phyloP scores from a whole-genome alignment of 768 basidiomycete species.

The Leccinum fibrillosum region DNA sequence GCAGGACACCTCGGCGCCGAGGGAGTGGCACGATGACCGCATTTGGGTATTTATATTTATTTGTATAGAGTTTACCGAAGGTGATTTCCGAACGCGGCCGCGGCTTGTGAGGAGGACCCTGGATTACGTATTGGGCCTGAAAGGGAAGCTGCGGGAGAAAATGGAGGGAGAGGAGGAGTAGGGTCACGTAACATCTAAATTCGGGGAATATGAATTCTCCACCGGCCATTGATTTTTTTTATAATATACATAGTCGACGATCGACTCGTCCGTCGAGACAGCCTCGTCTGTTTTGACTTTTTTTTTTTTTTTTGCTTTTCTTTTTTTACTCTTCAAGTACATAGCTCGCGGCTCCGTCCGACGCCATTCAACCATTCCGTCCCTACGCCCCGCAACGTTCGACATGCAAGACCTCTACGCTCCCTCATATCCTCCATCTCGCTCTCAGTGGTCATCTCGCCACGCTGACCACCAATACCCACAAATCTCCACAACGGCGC shows the following conservation, averaged over 20 bases:
- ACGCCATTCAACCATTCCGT: slow-evolving; percentile 35
- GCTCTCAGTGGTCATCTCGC: slow-evolving; percentile 36
- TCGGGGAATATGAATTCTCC: slow-evolving; percentile 39
- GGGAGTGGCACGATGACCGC: slow-evolving; percentile 29
- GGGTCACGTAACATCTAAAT: slow-evolving; percentile 35
- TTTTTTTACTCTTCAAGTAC: slow-evolving; percentile 32
- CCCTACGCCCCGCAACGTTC: slow-evolving; percentile 39
- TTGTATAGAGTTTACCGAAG: slow-evolving; percentile 33
- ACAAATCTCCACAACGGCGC: slow-evolving; percentile 32
- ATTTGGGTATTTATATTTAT: slow-evolving; percentile 23
- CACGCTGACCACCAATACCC: slow-evolving; percentile 33
- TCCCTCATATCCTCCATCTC: slow-evolving; percentile 37
- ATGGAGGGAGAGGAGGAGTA: slow-evolving; percentile 25
- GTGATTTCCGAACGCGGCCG: slow-evolving; percentile 40
- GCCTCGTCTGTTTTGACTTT: slow-evolving; percentile 30
- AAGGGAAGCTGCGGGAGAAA: slow-evolving; percentile 31
- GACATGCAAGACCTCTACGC: slow-evolving; percentile 49
- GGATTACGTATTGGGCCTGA: slow-evolving; percentile 31
- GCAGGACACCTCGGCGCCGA: slow-evolving; percentile 40
- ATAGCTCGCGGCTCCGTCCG: slow-evolving; percentile 29
- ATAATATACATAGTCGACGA: slow-evolving; percentile 38
- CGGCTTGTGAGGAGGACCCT: slow-evolving; percentile 32
- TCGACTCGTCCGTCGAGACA: slow-evolving; percentile 26
- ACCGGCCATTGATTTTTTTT: slow-evolving; percentile 32
- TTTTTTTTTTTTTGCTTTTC: slow-evolving; percentile 22